phyloP scores from a whole-genome alignment of 2,329 filamentous ascomycete species.

The Xylariomycetidae sp. region DNA sequence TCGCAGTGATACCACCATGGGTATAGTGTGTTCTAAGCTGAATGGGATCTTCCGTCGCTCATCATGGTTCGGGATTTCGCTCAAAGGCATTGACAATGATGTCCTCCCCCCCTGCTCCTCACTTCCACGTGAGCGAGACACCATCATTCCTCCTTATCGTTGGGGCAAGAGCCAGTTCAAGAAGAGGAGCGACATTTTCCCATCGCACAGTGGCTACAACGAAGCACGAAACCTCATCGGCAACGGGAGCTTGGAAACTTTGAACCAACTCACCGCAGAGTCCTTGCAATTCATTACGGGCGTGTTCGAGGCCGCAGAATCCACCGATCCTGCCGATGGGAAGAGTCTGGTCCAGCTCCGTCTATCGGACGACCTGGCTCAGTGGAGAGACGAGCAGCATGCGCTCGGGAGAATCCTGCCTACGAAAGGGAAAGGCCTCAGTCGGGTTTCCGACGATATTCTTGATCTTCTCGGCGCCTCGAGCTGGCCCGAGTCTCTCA shows the following conservation, averaged over 20 bases:
- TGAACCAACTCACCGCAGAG: background rate
- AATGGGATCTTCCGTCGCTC: background rate
- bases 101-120: background rate
- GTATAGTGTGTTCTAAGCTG: background rate
- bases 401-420: constrained; percentile 2
- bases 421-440: constrained; percentile 5
- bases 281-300: background rate
- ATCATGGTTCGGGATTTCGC: background rate
- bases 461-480: constrained; percentile 1
- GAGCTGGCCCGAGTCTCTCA: constrained; percentile 10
- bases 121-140: background rate
- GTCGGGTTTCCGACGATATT: constrained; percentile 1
- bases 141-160: background rate
- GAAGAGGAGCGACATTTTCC: background rate
- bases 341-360: background rate
- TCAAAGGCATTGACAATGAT: background rate
- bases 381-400: constrained; percentile 1
- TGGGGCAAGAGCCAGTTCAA: background rate
- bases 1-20: background rate
- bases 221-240: background rate
- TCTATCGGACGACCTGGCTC: constrained; percentile 1
- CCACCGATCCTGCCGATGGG: background rate
- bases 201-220: background rate
- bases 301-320: background rate
- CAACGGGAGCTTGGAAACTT: background rate